Conservation (phyloP, 2,329 filamentous ascomycete species). For the Corinectria fuckeliana region DNA sequence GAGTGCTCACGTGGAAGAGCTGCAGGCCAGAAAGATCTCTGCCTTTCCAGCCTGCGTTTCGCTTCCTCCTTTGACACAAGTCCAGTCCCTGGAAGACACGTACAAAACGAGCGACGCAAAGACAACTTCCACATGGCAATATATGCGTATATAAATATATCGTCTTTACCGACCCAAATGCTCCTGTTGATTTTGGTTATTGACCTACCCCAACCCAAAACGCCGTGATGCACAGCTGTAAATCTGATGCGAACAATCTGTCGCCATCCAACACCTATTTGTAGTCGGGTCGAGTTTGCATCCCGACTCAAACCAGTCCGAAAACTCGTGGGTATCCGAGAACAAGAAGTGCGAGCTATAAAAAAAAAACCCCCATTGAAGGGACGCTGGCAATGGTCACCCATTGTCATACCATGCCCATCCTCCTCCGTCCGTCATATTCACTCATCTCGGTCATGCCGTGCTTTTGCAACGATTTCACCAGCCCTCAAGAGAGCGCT, state of each 20-base stretch:
- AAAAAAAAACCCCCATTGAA: not conserved
- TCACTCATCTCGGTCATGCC: slow-evolving; percentile 40
- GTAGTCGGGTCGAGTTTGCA: not conserved
- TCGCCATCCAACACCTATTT: not conserved
- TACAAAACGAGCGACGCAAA: not conserved
- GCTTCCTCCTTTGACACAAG: not conserved
- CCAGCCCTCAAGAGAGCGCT: slow-evolving; percentile 64
- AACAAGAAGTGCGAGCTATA: not conserved
- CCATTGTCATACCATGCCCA: not conserved
- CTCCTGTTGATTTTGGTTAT: slow-evolving; percentile 5
- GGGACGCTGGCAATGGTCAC: not conserved
- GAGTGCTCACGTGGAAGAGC: not conserved
- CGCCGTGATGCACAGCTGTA: slow-evolving; percentile 4
- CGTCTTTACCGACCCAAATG: not conserved
- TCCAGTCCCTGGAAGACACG: not conserved
- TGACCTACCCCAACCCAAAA: slow-evolving; percentile 6
- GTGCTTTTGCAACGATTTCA: slow-evolving; percentile 65
- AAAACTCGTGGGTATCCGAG: slow-evolving; percentile 19
- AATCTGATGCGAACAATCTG: not conserved
- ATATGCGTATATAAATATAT: not conserved
- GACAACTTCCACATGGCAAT: not conserved
- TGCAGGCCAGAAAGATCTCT: not conserved
- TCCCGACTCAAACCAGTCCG: not conserved
- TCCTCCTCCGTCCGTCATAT: slow-evolving; percentile 17
- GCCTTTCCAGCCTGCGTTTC: not conserved